phyloP scores from a whole-genome alignment of 371 early-diverging fungal genomes.

The Mortierella polycephala region DNA sequence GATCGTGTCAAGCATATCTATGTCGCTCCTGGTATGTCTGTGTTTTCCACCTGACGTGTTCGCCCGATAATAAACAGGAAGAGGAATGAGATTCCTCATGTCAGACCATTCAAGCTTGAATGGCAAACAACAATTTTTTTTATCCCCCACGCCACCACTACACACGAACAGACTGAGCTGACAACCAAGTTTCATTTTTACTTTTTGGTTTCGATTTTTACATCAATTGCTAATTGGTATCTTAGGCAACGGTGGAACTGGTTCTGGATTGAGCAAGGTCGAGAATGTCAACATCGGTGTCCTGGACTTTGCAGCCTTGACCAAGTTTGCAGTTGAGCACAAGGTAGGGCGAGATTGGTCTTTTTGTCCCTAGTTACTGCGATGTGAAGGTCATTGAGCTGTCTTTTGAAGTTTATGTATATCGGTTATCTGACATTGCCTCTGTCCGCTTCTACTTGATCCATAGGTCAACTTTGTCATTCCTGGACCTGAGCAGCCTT shows the following conservation, averaged over 20 bases:
- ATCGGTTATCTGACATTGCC: neutral
- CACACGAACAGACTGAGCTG: too few relatives aligned
- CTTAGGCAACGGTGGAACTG: constrained; percentile 94
- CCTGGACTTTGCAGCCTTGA: constrained; percentile 78
- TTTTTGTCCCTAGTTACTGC: neutral
- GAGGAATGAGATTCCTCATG: neutral
- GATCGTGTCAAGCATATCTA: constrained; percentile 80
- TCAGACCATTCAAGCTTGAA: neutral
- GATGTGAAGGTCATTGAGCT: neutral
- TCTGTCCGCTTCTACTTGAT: constrained; percentile 3
- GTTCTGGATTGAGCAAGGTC: constrained; percentile 74
- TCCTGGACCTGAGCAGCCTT: constrained; percentile 97
- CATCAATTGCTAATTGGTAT: neutral
- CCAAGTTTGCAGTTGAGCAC: constrained; percentile 83
- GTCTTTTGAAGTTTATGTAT: neutral
- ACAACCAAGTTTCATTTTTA: neutral
- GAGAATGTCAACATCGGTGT: constrained; percentile 82
- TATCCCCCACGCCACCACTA: too few relatives aligned
- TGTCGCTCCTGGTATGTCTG: constrained; percentile 87
- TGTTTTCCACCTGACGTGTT: neutral
- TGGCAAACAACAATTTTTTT: too few relatives aligned
- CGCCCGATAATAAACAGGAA: too few relatives aligned
- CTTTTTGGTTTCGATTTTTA: constrained; percentile 1
- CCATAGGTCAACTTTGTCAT: constrained; percentile 80
- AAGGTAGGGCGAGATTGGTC: constrained; percentile 60